phyloP scores from a whole-genome alignment of 257 asterid species.

The Haberlea rhodopensis region DNA sequence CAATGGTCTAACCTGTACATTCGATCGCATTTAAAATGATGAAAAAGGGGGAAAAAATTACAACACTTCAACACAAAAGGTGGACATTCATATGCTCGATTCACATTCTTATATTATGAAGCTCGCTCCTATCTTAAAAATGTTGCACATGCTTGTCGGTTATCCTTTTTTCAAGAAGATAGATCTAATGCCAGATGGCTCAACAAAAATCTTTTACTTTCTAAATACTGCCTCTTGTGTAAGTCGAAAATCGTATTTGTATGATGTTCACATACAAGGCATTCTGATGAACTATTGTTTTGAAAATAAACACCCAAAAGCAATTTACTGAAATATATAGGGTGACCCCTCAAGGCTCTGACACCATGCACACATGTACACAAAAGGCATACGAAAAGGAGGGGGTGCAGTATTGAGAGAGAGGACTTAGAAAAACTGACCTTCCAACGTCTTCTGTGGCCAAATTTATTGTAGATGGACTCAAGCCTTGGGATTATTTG shows the following conservation, averaged over 20 bases:
- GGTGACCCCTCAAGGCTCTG: too few species aligned
- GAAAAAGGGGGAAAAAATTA: background rate
- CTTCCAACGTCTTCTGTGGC: slow-evolving; percentile 85
- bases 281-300: too few species aligned
- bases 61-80: background rate
- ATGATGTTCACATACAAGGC: too few species aligned
- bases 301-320: too few species aligned
- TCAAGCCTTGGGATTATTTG: slow-evolving; percentile 78
- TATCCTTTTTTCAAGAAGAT: background rate
- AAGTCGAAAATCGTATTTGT: too few species aligned
- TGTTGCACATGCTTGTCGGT: background rate
- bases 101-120: too few species aligned
- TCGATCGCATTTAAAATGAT: background rate
- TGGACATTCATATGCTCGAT: background rate
- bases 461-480: slow-evolving; percentile 58
- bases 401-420: background rate
- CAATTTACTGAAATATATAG: too few species aligned
- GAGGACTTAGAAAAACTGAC: slow-evolving; percentile 32
- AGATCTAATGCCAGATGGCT: background rate
- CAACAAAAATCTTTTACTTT: too few species aligned
- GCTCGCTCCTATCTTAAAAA: background rate
- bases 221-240: too few species aligned
- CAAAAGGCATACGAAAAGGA: background rate
- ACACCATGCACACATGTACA: background rate
- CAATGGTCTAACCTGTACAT: slow-evolving; percentile 71